Conservation (phyloP, 129 eudicot species). For the Arctium lappa region DNA sequence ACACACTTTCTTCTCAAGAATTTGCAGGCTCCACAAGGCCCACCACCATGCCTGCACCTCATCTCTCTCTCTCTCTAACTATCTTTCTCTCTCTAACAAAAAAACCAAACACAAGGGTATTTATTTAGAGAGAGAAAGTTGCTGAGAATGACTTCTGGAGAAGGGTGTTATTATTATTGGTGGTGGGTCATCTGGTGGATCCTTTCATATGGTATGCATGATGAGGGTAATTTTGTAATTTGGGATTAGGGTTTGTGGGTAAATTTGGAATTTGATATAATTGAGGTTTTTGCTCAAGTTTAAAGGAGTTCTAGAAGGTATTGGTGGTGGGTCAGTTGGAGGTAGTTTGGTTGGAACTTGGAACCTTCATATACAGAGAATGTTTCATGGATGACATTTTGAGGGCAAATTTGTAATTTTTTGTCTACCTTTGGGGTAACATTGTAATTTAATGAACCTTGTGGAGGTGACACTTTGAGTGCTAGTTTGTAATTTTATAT, state of each 20-base stretch:
- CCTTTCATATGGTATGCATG: conserved; percentile 15
- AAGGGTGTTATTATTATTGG: not conserved
- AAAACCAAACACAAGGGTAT: conserved; percentile 6
- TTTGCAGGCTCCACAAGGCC: conserved; percentile 89
- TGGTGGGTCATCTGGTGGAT: conserved; percentile 20
- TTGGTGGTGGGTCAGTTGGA: conserved; percentile 36
- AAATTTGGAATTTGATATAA: too few species aligned
- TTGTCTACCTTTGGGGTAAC: not conserved
- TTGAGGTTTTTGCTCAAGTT: not conserved
- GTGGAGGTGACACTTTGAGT: not conserved
- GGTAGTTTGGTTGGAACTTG: not conserved
- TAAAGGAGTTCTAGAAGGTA: not conserved
- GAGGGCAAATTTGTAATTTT: not conserved
- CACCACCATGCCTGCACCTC: conserved; percentile 23
- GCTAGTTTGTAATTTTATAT: too few species aligned
- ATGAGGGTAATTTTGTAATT: conserved; percentile 10
- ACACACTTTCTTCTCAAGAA: conserved; percentile 67
- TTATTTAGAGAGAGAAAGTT: conserved; percentile 7
- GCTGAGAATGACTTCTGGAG: not conserved
- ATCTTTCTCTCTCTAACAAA: not conserved
- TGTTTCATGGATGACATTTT: not conserved
- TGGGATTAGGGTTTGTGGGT: not conserved
- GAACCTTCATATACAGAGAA: not conserved
- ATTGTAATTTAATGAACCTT: too few species aligned
- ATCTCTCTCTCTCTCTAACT: conserved; percentile 22